phyloP scores from a whole-genome alignment of 225 moss, liverwort and hornwort species.

The Antitrichia curtipendula region DNA sequence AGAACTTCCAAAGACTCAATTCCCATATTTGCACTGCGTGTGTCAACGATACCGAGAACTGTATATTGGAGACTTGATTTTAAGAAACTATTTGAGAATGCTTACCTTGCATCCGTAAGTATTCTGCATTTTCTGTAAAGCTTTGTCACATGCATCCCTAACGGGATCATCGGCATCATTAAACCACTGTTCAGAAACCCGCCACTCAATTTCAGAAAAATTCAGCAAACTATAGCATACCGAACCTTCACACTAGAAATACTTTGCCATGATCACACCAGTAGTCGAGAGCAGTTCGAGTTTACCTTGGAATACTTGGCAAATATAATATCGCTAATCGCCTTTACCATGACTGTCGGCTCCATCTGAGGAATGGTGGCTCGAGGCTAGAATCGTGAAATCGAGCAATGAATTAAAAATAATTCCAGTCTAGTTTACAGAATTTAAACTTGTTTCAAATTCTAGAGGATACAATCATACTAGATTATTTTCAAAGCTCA shows the following conservation, averaged over 20 bases:
- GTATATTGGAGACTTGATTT: neutral
- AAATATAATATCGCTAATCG: slow-evolving; percentile 45
- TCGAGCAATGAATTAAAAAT: neutral
- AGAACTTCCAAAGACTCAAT: neutral
- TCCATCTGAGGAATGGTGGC: slow-evolving; percentile 43
- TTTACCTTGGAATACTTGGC: slow-evolving; percentile 56
- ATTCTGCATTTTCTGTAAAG: slow-evolving; percentile 38
- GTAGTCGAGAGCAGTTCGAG: neutral
- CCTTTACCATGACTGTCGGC: slow-evolving; percentile 5
- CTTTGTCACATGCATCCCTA: slow-evolving; percentile 35
- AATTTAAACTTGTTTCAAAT: neutral
- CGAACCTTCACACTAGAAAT: neutral
- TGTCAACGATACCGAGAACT: neutral
- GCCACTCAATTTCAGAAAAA: neutral
- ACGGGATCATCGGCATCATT: slow-evolving; percentile 52
- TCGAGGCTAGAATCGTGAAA: slow-evolving; percentile 25
- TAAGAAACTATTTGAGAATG: neutral
- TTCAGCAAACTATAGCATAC: neutral
- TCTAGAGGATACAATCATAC: neutral
- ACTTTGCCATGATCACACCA: neutral
- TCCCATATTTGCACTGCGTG: neutral
- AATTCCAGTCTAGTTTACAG: neutral
- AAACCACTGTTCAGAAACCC: slow-evolving; percentile 49
- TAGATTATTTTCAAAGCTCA: neutral
- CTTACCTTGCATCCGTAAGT: slow-evolving; percentile 60